A percentile compares a stretch with the other conserved stretches of the same genome.
phyloP scores from a whole-genome alignment of 2,329 filamentous ascomycete species.

The Diplocarpon mali region DNA sequence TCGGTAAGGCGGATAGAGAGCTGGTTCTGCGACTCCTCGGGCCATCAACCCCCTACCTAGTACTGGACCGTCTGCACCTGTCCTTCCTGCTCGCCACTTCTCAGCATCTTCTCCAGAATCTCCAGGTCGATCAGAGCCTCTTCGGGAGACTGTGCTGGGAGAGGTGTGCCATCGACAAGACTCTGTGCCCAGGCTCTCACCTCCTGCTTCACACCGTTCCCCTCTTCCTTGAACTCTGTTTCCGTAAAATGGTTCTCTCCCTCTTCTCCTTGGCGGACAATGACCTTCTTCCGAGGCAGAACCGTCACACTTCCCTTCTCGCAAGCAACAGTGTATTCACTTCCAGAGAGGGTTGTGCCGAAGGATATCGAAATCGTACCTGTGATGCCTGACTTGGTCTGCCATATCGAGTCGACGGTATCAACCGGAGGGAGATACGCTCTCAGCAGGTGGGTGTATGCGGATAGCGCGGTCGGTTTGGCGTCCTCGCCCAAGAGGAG shows the following conservation, averaged over 20 bases:
- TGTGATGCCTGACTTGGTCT: slow-evolving; percentile 23
- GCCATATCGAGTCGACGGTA: slow-evolving; percentile 27
- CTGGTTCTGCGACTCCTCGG: neutral
- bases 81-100: slow-evolving; percentile 8
- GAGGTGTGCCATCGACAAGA: slow-evolving; percentile 17
- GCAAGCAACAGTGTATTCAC: slow-evolving; percentile 25
- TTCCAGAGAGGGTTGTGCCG: slow-evolving; percentile 24
- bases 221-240: slow-evolving; percentile 24
- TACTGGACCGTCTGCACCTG: slow-evolving; percentile 3
- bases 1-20: neutral
- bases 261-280: slow-evolving; percentile 21
- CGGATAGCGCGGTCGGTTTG: slow-evolving; percentile 18
- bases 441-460: slow-evolving; percentile 22
- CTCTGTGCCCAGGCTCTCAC: slow-evolving; percentile 25
- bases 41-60: neutral
- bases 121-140: slow-evolving; percentile 9
- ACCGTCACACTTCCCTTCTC: slow-evolving; percentile 26
- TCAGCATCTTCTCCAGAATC: slow-evolving; percentile 10
- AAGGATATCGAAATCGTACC: slow-evolving; percentile 26
- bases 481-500: slow-evolving; percentile 38
- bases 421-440: slow-evolving; percentile 26
- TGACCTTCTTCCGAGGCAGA: slow-evolving; percentile 16
- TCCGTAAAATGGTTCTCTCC: slow-evolving; percentile 15
- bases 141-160: slow-evolving; percentile 12
- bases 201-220: slow-evolving; percentile 24